Conservation (phyloP, 106 monocot species). For the Dendrobium catenatum region DNA sequence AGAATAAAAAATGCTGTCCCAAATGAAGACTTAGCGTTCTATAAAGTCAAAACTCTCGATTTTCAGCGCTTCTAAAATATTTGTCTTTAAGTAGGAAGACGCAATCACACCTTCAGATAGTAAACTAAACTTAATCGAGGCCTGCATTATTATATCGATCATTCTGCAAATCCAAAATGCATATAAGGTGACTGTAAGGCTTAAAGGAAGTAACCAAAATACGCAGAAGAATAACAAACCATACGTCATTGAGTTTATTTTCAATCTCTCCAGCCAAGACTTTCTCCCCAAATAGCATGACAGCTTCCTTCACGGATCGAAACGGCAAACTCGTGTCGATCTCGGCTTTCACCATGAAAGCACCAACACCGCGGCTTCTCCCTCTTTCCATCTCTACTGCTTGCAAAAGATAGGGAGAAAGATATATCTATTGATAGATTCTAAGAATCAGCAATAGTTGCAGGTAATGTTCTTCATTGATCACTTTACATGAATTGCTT, state of each 20-base stretch:
- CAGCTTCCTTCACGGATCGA: conserved; percentile 72
- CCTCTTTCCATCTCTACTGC: conserved; percentile 9
- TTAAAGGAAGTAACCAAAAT: neutral
- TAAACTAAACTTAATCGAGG: too few species aligned
- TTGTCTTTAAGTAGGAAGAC: too few species aligned
- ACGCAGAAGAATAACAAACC: neutral
- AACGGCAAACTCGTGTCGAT: conserved; percentile 68
- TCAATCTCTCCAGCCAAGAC: conserved; percentile 48
- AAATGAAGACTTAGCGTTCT: too few species aligned
- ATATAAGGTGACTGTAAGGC: too few species aligned
- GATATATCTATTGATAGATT: neutral
- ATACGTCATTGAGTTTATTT: conserved; percentile 35
- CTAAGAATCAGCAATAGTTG: neutral
- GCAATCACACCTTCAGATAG: too few species aligned
- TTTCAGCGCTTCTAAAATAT: too few species aligned
- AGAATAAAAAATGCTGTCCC: too few species aligned
- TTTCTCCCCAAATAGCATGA: conserved; percentile 52
- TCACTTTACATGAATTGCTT: too few species aligned
- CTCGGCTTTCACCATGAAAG: conserved; percentile 25
- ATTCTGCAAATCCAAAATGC: too few species aligned
- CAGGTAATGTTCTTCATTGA: neutral
- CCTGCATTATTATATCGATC: too few species aligned
- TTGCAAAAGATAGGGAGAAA: neutral
- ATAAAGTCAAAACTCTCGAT: too few species aligned
- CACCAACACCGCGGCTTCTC: neutral